Percentiles rank a stretch among this genome's conserved stretches.
phyloP scores from a whole-genome alignment of 2,329 filamentous ascomycete genomes.

The Pseudocercospora macadamiae region DNA sequence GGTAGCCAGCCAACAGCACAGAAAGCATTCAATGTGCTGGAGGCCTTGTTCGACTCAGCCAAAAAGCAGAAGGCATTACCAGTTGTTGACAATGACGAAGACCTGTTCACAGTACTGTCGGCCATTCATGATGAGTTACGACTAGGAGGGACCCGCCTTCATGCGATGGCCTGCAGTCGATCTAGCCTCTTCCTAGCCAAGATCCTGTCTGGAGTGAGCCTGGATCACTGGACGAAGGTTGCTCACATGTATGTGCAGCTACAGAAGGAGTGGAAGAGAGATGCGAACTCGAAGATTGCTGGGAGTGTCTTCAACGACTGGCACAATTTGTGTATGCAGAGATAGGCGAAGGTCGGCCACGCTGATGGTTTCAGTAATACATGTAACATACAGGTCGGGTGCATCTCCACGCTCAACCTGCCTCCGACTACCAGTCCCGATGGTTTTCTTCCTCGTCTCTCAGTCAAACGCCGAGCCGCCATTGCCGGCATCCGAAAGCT shows the following conservation, averaged over 20 bases:
- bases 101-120: constrained; percentile 62
- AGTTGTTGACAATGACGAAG: constrained; percentile 36
- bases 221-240: constrained; percentile 41
- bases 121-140: constrained; percentile 70
- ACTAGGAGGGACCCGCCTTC: constrained; percentile 66
- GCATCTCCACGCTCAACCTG: no score
- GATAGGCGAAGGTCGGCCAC: constrained; percentile 2
- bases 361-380: not conserved
- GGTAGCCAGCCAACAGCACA: constrained; percentile 73
- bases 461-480: constrained; percentile 3
- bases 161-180: constrained; percentile 74
- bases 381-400: not conserved
- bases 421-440: no score
- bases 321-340: constrained; percentile 47
- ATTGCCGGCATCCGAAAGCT: constrained; percentile 2
- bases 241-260: constrained; percentile 48
- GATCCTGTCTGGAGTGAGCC: constrained; percentile 58
- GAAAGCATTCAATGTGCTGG: constrained; percentile 72
- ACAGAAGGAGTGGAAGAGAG: constrained; percentile 47
- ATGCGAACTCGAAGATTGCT: constrained; percentile 47
- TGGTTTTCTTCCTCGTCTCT: no score
- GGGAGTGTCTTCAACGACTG: constrained; percentile 51
- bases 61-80: constrained; percentile 51
- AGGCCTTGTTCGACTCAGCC: constrained; percentile 70
- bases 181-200: constrained; percentile 70